Percentiles rank a stretch among this genome's conserved stretches.
phyloP scores from a whole-genome alignment of 192 early-diverging fungal genomes.

The Kickxella alabastrina region DNA sequence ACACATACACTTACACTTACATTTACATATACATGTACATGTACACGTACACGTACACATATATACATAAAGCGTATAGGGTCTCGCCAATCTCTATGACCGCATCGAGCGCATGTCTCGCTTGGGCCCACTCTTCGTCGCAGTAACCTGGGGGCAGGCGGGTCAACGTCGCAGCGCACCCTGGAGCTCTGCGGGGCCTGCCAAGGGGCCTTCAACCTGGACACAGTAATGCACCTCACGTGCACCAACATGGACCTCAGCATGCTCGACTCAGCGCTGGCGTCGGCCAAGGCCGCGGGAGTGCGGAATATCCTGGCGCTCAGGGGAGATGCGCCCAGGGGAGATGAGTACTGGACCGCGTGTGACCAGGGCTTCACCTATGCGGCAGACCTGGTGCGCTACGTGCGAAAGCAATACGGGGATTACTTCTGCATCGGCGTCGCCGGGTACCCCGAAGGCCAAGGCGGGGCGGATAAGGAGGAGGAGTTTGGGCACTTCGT shows the following conservation, averaged over 20 bases:
- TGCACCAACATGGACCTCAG: constrained; percentile 95
- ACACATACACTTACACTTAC: no score
- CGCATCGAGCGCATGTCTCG: constrained; percentile 92
- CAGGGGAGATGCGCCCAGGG: constrained; percentile 89
- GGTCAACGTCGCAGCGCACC: constrained; percentile 83
- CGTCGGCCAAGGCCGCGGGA: constrained; percentile 77
- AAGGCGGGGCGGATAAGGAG: constrained; percentile 55
- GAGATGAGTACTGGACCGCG: constrained; percentile 72
- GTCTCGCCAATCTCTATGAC: constrained; percentile 87
- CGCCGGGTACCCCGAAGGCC: constrained; percentile 86
- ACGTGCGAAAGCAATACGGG: constrained; percentile 81
- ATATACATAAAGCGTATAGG: no score
- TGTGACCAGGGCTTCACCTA: constrained; percentile 69
- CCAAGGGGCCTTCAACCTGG: constrained; percentile 87
- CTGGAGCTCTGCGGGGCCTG: constrained; percentile 80
- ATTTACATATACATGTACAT: no score
- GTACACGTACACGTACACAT: no score
- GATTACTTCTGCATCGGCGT: constrained; percentile 97
- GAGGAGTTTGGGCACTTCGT: constrained; percentile 77
- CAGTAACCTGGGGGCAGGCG: constrained; percentile 99
- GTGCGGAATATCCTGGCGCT: constrained; percentile 94
- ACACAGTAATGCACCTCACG: constrained; percentile 94
- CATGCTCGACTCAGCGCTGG: constrained; percentile 80
- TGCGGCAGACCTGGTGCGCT: constrained; percentile 83
- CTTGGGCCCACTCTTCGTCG: constrained; percentile 90